A percentile compares a stretch with the other conserved stretches of the same genome.
phyloP scores from a whole-genome alignment of 495 filamentous ascomycete species.

The Penicillium macrosclerotiorum region DNA sequence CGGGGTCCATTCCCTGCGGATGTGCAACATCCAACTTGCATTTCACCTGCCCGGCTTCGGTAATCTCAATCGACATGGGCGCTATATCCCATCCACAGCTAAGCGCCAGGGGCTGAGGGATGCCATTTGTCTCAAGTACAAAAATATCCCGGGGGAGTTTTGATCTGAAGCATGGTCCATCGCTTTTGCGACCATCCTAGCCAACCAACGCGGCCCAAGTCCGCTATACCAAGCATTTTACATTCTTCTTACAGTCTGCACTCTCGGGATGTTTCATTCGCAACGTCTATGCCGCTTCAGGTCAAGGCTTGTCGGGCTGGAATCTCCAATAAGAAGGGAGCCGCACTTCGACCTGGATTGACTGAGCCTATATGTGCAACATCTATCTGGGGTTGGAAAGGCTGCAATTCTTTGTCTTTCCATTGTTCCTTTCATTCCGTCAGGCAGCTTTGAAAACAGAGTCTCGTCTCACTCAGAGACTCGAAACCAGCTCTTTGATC shows the following conservation, averaged over 20 bases:
- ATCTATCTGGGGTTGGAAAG: not conserved
- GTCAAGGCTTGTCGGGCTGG: conserved; percentile 6
- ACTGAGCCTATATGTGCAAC: conserved; percentile 20
- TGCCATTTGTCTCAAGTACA: conserved; percentile 12
- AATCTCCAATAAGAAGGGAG: conserved; percentile 17
- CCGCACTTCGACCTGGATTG: not conserved
- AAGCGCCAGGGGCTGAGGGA: conserved; percentile 23
- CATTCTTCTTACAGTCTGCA: conserved; percentile 1
- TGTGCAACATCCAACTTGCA: conserved; percentile 16
- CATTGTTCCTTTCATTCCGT: too few relatives aligned
- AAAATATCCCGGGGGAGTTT: conserved; percentile 11
- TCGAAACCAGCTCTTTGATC: conserved; percentile 9
- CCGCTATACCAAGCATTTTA: not conserved
- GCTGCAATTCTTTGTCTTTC: conserved; percentile 3
- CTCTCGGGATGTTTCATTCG: conserved; percentile 13
- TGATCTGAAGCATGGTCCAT: conserved; percentile 8
- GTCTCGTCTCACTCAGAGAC: too few relatives aligned
- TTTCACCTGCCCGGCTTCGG: not conserved
- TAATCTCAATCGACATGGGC: not conserved
- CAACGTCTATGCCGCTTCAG: conserved; percentile 1
- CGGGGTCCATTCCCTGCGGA: conserved; percentile 6
- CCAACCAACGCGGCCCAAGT: conserved; percentile 17
- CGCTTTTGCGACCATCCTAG: conserved; percentile 9
- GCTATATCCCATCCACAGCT: conserved; percentile 2
- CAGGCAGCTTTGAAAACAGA: too few relatives aligned